A percentile compares a stretch with the other conserved stretches of the same genome.
Evolutionary conservation across 2,329 filamentous ascomycete species (phyloP).

Genomic region (Talaromyces marneffei): DNA sequence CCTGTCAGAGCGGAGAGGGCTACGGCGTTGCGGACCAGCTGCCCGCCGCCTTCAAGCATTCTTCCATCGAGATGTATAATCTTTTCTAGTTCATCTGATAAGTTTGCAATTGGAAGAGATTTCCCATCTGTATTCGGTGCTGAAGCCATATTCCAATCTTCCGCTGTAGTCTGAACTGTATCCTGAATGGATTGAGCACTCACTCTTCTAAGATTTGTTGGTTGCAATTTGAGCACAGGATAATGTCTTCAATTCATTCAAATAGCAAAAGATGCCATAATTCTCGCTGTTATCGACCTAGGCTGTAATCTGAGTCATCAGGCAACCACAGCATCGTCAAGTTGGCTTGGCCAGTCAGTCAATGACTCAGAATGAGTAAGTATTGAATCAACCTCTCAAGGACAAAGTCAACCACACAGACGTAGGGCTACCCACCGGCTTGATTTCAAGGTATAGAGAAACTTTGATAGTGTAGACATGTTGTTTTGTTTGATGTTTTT

Average conservation of each 20-base stretch:
- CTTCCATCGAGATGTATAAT: conserved; percentile 47
- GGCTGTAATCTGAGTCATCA: neutral
- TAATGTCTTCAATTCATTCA: neutral
- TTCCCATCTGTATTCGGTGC: neutral
- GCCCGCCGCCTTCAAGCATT: conserved; percentile 58
- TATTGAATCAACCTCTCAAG: neutral
- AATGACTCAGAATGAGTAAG: conserved; percentile 6
- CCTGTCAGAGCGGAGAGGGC: conserved; percentile 50
- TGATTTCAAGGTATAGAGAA: neutral
- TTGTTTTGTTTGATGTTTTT: neutral
- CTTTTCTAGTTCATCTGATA: neutral
- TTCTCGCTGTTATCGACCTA: neutral
- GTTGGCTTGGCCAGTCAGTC: neutral
- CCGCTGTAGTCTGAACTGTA: neutral
- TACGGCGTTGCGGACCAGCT: conserved; percentile 54
- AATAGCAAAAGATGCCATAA: no score
- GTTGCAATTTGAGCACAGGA: neutral
- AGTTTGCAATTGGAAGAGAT: neutral
- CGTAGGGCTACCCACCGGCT: neutral
- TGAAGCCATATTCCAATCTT: neutral
- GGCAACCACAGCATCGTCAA: neutral
- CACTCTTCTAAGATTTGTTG: neutral
- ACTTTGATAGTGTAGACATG: neutral
- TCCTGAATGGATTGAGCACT: neutral
- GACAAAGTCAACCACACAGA: neutral